Conservation (phyloP, 2,329 filamentous ascomycete species). For the Fusarium stilboides region DNA sequence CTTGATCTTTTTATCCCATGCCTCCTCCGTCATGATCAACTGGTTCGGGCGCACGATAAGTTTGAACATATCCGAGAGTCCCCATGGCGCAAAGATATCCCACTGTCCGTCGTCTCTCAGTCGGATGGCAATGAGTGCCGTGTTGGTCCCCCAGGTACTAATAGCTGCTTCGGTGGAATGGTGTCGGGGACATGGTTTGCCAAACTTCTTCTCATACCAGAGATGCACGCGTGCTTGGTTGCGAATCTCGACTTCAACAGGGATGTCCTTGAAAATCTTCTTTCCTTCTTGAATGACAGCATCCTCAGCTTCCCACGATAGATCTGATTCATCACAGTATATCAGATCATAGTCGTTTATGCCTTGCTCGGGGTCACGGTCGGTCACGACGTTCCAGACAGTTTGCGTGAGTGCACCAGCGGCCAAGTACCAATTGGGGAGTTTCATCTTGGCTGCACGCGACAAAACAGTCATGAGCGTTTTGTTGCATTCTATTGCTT, state of each 20-base stretch:
- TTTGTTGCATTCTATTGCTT: constrained; percentile 47
- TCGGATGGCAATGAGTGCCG: constrained; percentile 54
- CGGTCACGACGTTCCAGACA: constrained; percentile 56
- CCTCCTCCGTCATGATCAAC: constrained; percentile 46
- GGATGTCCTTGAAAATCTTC: constrained; percentile 51
- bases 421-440: constrained; percentile 57
- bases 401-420: constrained; percentile 57
- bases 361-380: constrained; percentile 51
- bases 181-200: constrained; percentile 51
- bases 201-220: constrained; percentile 55
- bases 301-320: constrained; percentile 58
- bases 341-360: constrained; percentile 58
- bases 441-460: constrained; percentile 46
- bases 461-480: constrained; percentile 51
- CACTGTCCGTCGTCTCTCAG: constrained; percentile 47
- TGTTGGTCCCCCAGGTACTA: constrained; percentile 55
- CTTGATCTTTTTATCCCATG: constrained; percentile 52
- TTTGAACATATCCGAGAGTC: constrained; percentile 55
- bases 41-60: constrained; percentile 54
- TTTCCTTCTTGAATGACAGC: constrained; percentile 51
- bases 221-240: constrained; percentile 59
- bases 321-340: constrained; percentile 54
- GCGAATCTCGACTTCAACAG: constrained; percentile 55
- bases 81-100: constrained; percentile 56
- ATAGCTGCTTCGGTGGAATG: constrained; percentile 53